Evolutionary conservation across 352 stramenopile genomes (phyloP).

Genomic region (Phytophthora pseudosyringae): DNA sequence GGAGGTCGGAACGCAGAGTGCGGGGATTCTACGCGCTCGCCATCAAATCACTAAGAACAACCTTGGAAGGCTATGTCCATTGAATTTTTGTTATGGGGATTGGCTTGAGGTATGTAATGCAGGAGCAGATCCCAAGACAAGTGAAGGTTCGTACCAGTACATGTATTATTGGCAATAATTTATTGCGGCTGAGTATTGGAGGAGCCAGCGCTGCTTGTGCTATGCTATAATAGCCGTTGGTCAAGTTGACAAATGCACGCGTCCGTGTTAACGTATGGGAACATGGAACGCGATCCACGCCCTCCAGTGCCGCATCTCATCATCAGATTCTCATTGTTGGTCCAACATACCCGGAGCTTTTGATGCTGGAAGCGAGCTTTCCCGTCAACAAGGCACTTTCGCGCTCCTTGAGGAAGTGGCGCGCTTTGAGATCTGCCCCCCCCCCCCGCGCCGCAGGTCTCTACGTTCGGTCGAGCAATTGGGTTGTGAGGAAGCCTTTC

Average conservation of each 20-base stretch:
- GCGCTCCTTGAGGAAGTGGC: too few species aligned
- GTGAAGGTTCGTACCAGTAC: constrained; percentile 2
- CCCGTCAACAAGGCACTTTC: too few species aligned
- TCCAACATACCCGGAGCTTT: too few species aligned
- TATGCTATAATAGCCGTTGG: background rate
- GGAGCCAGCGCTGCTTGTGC: background rate
- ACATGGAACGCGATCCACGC: background rate
- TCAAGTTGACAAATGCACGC: too few species aligned
- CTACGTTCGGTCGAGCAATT: too few species aligned
- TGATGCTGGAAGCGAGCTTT: too few species aligned
- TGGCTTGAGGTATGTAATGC: constrained; percentile 23
- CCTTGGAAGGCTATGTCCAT: constrained; percentile 25
- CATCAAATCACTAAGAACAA: constrained; percentile 27
- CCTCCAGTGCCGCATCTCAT: background rate
- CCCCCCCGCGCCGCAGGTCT: too few species aligned
- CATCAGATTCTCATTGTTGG: too few species aligned
- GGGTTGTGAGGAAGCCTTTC: too few species aligned
- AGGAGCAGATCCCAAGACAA: constrained; percentile 25
- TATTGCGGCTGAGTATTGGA: too few species aligned
- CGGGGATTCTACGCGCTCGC: background rate
- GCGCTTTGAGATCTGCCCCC: too few species aligned
- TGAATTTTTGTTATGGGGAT: constrained; percentile 33
- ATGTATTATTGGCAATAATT: too few species aligned
- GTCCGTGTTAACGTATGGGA: constrained; percentile 2
- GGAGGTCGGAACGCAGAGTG: constrained; percentile 28